phyloP scores from a whole-genome alignment of 208 protist genomes.

The Endotrypanum monterogeii region DNA sequence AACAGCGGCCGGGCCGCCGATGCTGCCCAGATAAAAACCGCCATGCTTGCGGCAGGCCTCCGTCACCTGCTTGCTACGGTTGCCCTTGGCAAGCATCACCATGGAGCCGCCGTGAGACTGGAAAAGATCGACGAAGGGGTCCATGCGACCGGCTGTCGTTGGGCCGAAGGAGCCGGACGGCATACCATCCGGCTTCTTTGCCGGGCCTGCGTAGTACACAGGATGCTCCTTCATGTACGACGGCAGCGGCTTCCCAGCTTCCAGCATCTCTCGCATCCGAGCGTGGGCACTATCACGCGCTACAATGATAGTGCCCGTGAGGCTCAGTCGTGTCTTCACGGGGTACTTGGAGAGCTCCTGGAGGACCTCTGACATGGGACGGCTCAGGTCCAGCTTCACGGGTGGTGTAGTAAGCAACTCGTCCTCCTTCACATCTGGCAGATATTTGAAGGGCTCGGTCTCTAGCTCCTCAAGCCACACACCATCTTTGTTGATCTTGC shows the following conservation, averaged over 20 bases:
- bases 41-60: conserved; percentile 95
- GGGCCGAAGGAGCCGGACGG: conserved; percentile 96
- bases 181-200: conserved; percentile 95
- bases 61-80: conserved; percentile 92
- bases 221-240: conserved; percentile 96
- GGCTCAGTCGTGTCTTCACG: conserved; percentile 92
- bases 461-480: conserved; percentile 97
- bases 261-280: conserved; percentile 91
- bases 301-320: conserved; percentile 96
- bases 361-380: conserved; percentile 89
- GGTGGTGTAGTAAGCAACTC: conserved; percentile 65
- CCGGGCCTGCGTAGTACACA: conserved; percentile 98
- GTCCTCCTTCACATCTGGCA: conserved; percentile 91
- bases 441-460: conserved; percentile 92
- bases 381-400: conserved; percentile 94
- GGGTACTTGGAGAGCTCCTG: conserved; percentile 85
- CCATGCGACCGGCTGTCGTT: conserved; percentile 97
- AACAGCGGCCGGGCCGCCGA: conserved; percentile 96
- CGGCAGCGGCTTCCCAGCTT: conserved; percentile 87
- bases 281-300: conserved; percentile 98
- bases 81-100: conserved; percentile 97
- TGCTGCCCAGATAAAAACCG: conserved; percentile 97
- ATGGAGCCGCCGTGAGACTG: conserved; percentile 90
- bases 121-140: conserved; percentile 95
- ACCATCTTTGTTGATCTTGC: conserved; percentile 96